Evolutionary conservation across 2,329 filamentous ascomycete species (phyloP), one percentile per base, ranked within the genome.

Genomic region (Hysterium pulicare): DNA sequence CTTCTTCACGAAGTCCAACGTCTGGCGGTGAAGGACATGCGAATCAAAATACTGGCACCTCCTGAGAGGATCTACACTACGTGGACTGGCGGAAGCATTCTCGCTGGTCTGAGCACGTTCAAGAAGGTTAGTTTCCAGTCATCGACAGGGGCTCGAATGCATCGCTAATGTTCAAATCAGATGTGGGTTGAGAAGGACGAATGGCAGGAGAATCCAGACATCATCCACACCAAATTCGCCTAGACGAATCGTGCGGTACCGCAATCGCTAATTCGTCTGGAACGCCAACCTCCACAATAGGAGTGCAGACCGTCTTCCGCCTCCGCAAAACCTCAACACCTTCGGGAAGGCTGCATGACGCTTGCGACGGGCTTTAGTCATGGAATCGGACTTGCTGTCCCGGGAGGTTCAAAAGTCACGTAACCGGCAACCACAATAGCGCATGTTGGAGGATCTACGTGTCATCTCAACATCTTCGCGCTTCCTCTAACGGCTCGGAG

Each of bases 151-250:
- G 43, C 41, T 30, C 20, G 42, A 37, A 41, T 48, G 43, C 24
- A 49, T 47, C 33, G 52, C 62, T 67, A 54, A 66, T 47, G 40
- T 44, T 7, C n/a, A 38, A 24, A 48, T 44, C 66, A 95, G 91
- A 98, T 98, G 93, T 97, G 93, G 90, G 93, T 98, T 62, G 95
- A 90, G 71, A 91, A 95, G 65, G 93, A 97, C 64, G 93, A 98
- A 75, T 98, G 93, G 93, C 93, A 98, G 68, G 93, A 98, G 78
- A 95, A 98, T 66, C 93, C 93, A 15, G 91, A 98, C 64, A 93
- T 98, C 59, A 97, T 98, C 64, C 91, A 97, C 71, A 93, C 89
- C 62, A 97, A 95, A 71, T 95, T 97, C 70, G 90, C 89, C 60
- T 96, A 65, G 46, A 47, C 33, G 49, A 77, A 68, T 48, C 51